Conservation (phyloP, 2,329 filamentous ascomycete genomes). For the Pyrenophora teres region DNA sequence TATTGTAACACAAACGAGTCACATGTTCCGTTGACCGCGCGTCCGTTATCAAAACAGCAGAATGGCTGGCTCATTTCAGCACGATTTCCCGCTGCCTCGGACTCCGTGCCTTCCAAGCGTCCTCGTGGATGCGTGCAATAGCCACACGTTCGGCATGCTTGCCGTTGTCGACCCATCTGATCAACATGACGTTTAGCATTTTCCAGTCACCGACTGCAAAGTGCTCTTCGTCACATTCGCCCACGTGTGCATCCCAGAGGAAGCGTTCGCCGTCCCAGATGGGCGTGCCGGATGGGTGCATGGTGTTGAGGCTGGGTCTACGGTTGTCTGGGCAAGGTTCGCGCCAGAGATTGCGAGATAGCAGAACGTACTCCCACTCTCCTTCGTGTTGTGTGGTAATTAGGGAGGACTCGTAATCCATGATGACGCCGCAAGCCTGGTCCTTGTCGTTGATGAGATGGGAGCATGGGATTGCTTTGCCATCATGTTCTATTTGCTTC, state of each 20-base stretch:
- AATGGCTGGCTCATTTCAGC: conserved; percentile 18
- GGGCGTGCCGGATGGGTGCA: conserved; percentile 41
- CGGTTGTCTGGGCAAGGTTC: conserved; percentile 20
- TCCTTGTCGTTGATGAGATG: conserved; percentile 30
- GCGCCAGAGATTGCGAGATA: conserved; percentile 35
- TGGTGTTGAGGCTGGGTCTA: conserved; percentile 18
- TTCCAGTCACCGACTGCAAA: conserved; percentile 36
- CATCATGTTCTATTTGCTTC: conserved; percentile 30
- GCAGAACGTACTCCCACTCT: conserved; percentile 35
- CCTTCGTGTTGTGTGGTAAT: conserved; percentile 22
- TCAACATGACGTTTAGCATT: conserved; percentile 42
- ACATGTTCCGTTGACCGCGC: no score
- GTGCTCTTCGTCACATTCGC: conserved; percentile 31
- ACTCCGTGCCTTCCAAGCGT: conserved; percentile 29
- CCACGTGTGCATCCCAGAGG: conserved; percentile 34
- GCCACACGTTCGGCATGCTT: conserved; percentile 35
- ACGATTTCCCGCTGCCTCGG: conserved; percentile 34
- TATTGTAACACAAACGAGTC: no score
- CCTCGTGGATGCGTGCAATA: conserved; percentile 41
- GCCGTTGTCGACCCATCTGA: conserved; percentile 31
- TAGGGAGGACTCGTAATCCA: conserved; percentile 35
- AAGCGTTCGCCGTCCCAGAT: conserved; percentile 38
- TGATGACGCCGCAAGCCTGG: conserved; percentile 38
- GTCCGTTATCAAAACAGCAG: no score
- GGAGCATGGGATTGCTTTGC: conserved; percentile 29